phyloP scores from a whole-genome alignment of 1,284 basidiomycete species.

The Phylloporus sp. region DNA sequence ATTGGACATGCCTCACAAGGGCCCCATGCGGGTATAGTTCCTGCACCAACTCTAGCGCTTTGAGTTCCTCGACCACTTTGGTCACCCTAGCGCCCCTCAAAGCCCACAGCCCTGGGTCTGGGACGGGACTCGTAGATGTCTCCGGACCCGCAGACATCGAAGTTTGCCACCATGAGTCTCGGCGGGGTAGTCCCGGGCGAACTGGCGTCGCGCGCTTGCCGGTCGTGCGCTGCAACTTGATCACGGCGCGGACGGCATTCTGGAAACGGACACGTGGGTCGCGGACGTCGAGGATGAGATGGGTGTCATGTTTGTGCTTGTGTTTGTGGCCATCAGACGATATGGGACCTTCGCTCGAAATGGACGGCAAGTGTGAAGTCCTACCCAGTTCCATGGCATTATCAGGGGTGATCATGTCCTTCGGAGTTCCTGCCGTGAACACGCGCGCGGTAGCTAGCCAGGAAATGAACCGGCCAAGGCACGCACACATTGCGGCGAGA shows the following conservation, averaged over 20 bases:
- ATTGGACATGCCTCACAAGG: conserved; percentile 43
- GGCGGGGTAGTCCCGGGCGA: conserved; percentile 30
- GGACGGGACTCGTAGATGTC: conserved; percentile 37
- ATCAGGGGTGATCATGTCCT: background rate
- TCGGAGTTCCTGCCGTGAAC: background rate
- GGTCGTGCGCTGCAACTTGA: conserved; percentile 35
- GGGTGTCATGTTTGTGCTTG: conserved; percentile 11
- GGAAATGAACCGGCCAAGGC: conserved; percentile 14
- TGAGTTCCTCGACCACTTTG: conserved; percentile 59
- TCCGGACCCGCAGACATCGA: conserved; percentile 21
- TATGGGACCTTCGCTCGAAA: conserved; percentile 7
- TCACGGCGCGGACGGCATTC: conserved; percentile 37
- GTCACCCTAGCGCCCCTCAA: conserved; percentile 57
- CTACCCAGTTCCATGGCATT: background rate
- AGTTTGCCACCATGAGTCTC: conserved; percentile 36
- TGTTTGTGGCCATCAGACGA: conserved; percentile 1
- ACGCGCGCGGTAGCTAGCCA: conserved; percentile 15
- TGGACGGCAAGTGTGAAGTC: conserved; percentile 2
- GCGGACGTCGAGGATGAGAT: conserved; percentile 27
- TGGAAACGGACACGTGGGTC: conserved; percentile 36
- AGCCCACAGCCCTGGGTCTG: conserved; percentile 42
- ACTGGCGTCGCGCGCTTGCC: conserved; percentile 20
- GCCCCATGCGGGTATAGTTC: conserved; percentile 43
- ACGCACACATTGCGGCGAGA: conserved; percentile 12
- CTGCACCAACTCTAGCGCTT: conserved; percentile 56